Base-by-base conservation (phyloP, 2,329 filamentous ascomycete species). In the Fusarium hostae region DNA sequence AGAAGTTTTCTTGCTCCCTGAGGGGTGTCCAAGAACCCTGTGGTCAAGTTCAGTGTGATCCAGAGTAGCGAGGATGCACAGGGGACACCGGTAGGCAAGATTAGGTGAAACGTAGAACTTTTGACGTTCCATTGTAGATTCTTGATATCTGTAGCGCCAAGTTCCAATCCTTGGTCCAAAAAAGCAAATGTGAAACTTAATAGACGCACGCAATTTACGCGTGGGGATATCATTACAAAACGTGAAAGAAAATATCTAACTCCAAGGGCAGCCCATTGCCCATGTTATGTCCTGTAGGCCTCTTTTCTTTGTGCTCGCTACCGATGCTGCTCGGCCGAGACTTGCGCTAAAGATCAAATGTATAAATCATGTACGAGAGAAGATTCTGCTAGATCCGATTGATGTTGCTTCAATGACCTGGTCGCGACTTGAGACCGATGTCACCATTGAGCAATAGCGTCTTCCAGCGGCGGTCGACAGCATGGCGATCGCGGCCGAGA, bases 381-480 rank as follows among this genome's bases (percentile, higher is more conserved):
- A 75, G 55, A 55, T 58, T 56, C 43, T 55, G 35, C 24, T 20
- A 56, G 43, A 15, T 26, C 9, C 30, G 26, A 35, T 89, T 85
- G 10, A 89, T 78, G 75, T 82, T 86, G 68, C 80, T 78, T 59
- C 87, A 82, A 56, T 84, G 81, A 68, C 79, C 79, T 43, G 76
- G 79, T 71, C 84, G 81, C 50, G 77, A 73, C 81, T 89, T 89
- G 75, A 91, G 80, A 12, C 88, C 89, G 26, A 91, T 83, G 32
- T 90, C 88, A 58, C 89, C 89, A 65, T 83, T 83, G 45, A 84
- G 79, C 79, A 91, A 85, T 39, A 92, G 81, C 61, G 86, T 90
- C 82, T 87, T 89, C 90, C 90, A 92, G 73, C 90, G 82, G 55
- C 86, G 82, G 44, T 86, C 86, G 48, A 91, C 82, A 65, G 84